Percentiles rank a stretch among this genome's conserved stretches.
Conservation (phyloP, 2,329 filamentous ascomycete genomes). For the Ophiostoma sp. region DNA sequence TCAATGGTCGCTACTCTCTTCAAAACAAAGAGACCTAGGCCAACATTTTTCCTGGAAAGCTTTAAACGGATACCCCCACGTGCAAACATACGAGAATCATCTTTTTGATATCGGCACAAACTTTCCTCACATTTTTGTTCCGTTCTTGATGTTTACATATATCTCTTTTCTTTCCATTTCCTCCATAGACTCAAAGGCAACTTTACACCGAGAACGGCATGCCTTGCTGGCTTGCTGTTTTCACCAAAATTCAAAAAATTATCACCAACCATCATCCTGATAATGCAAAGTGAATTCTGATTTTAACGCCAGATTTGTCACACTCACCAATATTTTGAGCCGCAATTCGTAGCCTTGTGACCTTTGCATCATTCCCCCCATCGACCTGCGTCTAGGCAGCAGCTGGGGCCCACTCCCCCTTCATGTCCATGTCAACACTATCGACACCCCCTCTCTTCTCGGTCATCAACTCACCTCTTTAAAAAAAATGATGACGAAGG, state of each 20-base stretch:
- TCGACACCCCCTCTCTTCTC: not conserved
- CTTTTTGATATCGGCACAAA: not conserved
- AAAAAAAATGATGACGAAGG: not conserved
- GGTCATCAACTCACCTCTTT: not conserved
- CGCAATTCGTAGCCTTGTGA: not conserved
- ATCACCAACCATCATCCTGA: not conserved
- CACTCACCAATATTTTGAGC: not conserved
- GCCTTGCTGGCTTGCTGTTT: not conserved
- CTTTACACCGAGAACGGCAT: not conserved
- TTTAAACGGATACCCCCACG: conserved; percentile 8
- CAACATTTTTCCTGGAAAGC: not conserved
- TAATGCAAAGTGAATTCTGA: not conserved
- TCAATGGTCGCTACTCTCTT: not conserved
- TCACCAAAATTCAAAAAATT: not conserved
- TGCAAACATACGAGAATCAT: not conserved
- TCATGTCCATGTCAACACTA: not conserved
- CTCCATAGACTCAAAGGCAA: not conserved
- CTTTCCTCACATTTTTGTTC: not conserved
- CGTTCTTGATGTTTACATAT: not conserved
- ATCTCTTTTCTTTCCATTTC: not conserved
- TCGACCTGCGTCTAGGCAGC: not conserved
- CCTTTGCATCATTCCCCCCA: not conserved
- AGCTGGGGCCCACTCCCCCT: not conserved
- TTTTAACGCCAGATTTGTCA: not conserved
- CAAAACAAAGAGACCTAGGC: not conserved